Conservation (phyloP, 768 basidiomycete genomes). For the Phaffia tasmanica region DNA sequence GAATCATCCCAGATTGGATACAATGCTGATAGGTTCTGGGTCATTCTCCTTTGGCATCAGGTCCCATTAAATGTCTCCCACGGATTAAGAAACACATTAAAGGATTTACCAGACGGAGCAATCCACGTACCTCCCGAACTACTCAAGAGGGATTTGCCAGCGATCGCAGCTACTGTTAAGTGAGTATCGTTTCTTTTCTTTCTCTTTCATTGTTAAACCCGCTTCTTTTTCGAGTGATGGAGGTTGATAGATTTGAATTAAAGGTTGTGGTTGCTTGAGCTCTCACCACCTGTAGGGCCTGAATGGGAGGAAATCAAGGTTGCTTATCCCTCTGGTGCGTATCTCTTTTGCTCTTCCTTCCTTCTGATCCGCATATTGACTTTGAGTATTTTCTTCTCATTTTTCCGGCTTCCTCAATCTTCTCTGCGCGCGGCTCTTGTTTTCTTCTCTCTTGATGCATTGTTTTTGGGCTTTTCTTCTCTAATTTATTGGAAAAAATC, state of each 20-base stretch:
- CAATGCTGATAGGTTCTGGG: background rate
- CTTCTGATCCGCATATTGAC: background rate
- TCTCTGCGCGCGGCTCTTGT: too few relatives aligned
- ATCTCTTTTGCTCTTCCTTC: too few relatives aligned
- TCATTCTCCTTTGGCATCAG: background rate
- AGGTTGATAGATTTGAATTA: too few relatives aligned
- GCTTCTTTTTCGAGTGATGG: background rate
- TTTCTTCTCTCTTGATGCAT: background rate
- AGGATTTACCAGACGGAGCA: slow-evolving; percentile 5
- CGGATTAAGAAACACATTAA: slow-evolving; percentile 8
- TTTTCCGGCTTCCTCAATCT: background rate
- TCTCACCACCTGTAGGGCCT: slow-evolving; percentile 13
- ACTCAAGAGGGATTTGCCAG: slow-evolving; percentile 20
- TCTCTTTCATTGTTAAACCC: background rate
- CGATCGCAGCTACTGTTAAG: slow-evolving; percentile 18
- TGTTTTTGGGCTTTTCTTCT: too few relatives aligned
- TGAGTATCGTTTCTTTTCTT: background rate
- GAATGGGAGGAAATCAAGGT: slow-evolving; percentile 22
- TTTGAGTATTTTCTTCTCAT: background rate
- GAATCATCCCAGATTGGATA: background rate
- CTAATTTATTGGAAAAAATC: too few relatives aligned
- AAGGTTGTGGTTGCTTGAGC: slow-evolving; percentile 21
- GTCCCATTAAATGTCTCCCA: slow-evolving; percentile 20
- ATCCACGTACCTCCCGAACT: slow-evolving; percentile 1
- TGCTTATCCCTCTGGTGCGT: slow-evolving; percentile 11